Base-by-base conservation (phyloP, 306 rosid species). In the Oemleria cerasiformis region DNA sequence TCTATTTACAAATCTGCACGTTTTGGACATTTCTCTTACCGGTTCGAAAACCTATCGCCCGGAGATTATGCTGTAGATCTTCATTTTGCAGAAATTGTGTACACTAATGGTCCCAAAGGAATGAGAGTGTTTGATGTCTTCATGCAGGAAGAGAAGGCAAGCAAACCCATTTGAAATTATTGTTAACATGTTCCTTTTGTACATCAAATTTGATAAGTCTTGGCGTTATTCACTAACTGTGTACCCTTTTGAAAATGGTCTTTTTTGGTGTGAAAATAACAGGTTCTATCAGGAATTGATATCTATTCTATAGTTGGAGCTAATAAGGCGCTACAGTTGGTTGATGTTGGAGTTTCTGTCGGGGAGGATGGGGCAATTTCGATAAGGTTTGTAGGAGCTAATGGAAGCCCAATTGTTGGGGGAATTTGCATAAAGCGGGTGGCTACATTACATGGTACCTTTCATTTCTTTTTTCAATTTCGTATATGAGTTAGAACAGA, bases 371-470 rank as follows among this genome's bases (percentile, higher is more conserved):
- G 51, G 75, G 56, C 49, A 41, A 44, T 76, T 38, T 47, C 38
- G 9, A 54, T 76, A 34, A 76, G 71, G 71, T 76, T 76, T 41
- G 71, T 51, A 57, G 71, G 80, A 9, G 36, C 62, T 45, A 76
- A 70, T 43, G 80, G 80, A 76, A 76, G 68, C 40, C 67, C 75
- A 53, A 76, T 76, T 9, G 75, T 76, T 70, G n/a, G 80, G 65
- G 80, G 80, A 6, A 54, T 76, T 44, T 54, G 75, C 57, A 34
- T 76, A 70, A 76, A 63, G 71, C 55, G 39, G 49, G 65, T 49
- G 3, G 57, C 72, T 42, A 43, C 16, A 1, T 53, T 76, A 53
- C 70, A 65, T 34, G 80, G 80, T 76, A 76, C 42, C 39, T 76
- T 20, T n/a, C 15, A 47, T 61, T 30, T 40, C 9, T 25, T 13